These are phyloP conservation scores for Cercospora citrullina DNA, from an alignment of 2,329 filamentous ascomycete genomes.

Conservation along the genomic window DNA sequence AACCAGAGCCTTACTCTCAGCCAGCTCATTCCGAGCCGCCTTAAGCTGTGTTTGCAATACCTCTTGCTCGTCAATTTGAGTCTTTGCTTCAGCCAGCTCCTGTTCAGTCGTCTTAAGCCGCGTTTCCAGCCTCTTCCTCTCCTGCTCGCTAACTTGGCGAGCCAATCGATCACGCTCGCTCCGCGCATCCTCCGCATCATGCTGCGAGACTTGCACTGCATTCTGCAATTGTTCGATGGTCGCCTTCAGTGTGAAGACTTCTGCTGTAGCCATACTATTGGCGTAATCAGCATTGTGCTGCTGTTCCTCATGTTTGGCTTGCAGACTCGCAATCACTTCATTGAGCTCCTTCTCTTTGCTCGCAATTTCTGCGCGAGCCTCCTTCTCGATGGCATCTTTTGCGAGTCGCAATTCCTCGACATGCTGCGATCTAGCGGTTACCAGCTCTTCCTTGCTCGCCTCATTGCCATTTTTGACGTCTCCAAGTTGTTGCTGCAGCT, in stretches of 20 bases:
- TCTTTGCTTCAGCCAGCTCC: not conserved
- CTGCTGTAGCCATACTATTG: conserved; percentile 16
- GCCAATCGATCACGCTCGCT: conserved; percentile 11
- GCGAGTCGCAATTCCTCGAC: conserved; percentile 17
- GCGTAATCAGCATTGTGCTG: conserved; percentile 25
- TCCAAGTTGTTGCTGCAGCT: conserved; percentile 25
- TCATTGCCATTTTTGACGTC: conserved; percentile 22
- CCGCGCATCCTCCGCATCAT: conserved; percentile 23
- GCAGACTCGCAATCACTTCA: conserved; percentile 26
- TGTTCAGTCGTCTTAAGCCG: not conserved
- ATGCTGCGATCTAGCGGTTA: conserved; percentile 20
- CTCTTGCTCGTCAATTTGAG: not conserved
- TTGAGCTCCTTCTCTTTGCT: conserved; percentile 27
- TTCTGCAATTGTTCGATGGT: conserved; percentile 28
- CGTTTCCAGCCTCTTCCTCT: not conserved
- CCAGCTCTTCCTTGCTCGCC: conserved; percentile 19
- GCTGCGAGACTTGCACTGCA: conserved; percentile 28
- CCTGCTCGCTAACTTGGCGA: conserved; percentile 12
- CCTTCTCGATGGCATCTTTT: conserved; percentile 16
- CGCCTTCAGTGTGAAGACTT: conserved; percentile 15
- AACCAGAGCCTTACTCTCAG: conserved; percentile 19
- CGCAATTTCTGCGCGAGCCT: conserved; percentile 23
- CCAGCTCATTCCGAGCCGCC: not conserved
- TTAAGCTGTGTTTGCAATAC: not conserved
- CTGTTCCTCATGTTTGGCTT: conserved; percentile 23